Evolutionary conservation across 2,329 filamentous ascomycete genomes (phyloP).

Genomic region (Aspergillus novoparasiticus): DNA sequence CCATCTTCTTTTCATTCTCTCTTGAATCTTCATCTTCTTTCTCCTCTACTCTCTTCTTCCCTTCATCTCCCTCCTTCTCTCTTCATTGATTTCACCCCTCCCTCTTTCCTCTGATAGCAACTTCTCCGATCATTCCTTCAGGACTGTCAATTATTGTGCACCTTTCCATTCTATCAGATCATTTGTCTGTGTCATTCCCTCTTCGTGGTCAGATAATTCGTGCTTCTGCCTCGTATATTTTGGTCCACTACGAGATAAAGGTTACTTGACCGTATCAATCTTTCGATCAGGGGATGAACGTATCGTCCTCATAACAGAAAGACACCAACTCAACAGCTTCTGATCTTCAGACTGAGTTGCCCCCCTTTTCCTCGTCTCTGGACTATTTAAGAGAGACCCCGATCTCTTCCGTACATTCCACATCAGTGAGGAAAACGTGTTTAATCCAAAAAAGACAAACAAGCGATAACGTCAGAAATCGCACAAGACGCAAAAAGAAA

Average conservation of each 20-base stretch:
- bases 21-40: slow-evolving; percentile 13
- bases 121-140: slow-evolving; percentile 49
- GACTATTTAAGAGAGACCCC: slow-evolving; percentile 11
- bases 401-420: slow-evolving; percentile 18
- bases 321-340: slow-evolving; percentile 18
- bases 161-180: slow-evolving; percentile 28
- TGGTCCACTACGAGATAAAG: slow-evolving; percentile 11
- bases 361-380: slow-evolving; percentile 12
- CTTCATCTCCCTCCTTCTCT: slow-evolving; percentile 22
- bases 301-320: slow-evolving; percentile 9
- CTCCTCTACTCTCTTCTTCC: slow-evolving; percentile 18
- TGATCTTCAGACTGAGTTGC: slow-evolving; percentile 12
- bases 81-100: slow-evolving; percentile 24
- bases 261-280: neutral
- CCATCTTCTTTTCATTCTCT: slow-evolving; percentile 12
- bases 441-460: neutral
- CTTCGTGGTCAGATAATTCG: slow-evolving; percentile 21
- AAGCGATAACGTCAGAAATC: neutral
- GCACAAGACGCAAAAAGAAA: neutral
- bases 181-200: slow-evolving; percentile 35
- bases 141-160: slow-evolving; percentile 24
- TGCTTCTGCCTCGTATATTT: slow-evolving; percentile 13
- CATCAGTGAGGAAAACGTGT: neutral
- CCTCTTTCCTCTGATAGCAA: slow-evolving; percentile 32
- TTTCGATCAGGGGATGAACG: neutral